These are phyloP conservation scores for Chlorociboria aeruginascens DNA, from an alignment of 495 filamentous ascomycete species.

Conservation along the genomic window DNA sequence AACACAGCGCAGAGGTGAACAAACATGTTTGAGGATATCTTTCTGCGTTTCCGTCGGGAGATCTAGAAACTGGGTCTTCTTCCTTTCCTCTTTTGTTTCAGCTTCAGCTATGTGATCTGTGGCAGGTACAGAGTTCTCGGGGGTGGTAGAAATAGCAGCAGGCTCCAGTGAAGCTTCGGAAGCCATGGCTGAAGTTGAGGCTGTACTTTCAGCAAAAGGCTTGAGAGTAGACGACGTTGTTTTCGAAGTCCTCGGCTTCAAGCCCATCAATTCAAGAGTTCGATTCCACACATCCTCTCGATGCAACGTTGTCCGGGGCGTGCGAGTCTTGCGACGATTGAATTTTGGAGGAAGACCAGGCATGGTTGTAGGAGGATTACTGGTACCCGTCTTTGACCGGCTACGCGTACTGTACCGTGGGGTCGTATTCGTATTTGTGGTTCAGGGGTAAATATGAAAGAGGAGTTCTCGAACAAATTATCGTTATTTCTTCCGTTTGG, in stretches of 20 bases:
- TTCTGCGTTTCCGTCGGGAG: constrained; percentile 39
- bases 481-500: too few relatives aligned
- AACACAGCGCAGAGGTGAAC: background rate
- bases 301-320: background rate
- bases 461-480: too few relatives aligned
- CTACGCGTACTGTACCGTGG: too few relatives aligned
- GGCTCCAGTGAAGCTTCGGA: background rate
- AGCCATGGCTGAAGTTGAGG: background rate
- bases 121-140: background rate
- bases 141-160: background rate
- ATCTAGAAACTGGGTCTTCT: constrained; percentile 22
- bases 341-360: background rate
- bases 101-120: background rate
- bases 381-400: too few relatives aligned
- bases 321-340: background rate
- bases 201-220: too few relatives aligned
- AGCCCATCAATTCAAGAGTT: background rate
- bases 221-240: background rate
- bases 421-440: too few relatives aligned
- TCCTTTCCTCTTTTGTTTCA: background rate
- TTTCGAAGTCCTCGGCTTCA: background rate
- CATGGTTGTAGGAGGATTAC: background rate
- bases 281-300: background rate
- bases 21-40: constrained; percentile 37
- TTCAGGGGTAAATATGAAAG: too few relatives aligned